Conservation (phyloP, 2,329 filamentous ascomycete genomes). For the Fusarium falciforme region DNA sequence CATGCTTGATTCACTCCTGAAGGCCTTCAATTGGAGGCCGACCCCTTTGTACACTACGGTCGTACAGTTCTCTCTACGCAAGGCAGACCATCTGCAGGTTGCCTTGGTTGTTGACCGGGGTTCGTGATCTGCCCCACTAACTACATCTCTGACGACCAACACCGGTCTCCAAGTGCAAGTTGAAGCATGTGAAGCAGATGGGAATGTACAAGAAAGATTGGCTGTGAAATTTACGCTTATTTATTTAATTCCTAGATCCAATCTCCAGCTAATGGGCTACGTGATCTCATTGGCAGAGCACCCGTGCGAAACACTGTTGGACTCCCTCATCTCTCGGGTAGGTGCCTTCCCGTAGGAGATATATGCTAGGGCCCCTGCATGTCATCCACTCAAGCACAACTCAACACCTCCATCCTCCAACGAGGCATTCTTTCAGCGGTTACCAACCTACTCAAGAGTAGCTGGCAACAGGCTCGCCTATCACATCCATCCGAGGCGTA, state of each 20-base stretch:
- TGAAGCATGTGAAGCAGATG: neutral
- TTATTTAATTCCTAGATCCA: neutral
- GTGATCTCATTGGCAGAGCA: neutral
- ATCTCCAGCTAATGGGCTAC: neutral
- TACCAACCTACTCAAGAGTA: constrained; percentile 14
- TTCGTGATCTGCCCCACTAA: neutral
- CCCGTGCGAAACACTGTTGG: neutral
- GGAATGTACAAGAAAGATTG: neutral
- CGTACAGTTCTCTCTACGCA: neutral
- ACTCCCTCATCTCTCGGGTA: neutral
- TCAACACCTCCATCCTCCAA: neutral
- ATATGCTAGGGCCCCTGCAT: neutral
- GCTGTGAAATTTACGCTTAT: neutral
- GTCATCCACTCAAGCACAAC: neutral
- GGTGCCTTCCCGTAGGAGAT: neutral
- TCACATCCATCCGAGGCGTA: constrained; percentile 23
- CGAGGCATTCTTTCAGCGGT: neutral
- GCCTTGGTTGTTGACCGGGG: constrained; percentile 4
- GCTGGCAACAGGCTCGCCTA: constrained; percentile 29
- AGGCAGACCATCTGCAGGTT: neutral
- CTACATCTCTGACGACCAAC: neutral
- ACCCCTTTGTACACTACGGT: neutral
- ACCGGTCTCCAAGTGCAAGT: neutral
- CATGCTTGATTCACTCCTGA: neutral
- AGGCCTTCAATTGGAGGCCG: neutral